Evolutionary conservation across 2,329 filamentous ascomycete genomes (phyloP), one percentile per base, ranked within the genome.

Genomic region (Aspergillus sp.): DNA sequence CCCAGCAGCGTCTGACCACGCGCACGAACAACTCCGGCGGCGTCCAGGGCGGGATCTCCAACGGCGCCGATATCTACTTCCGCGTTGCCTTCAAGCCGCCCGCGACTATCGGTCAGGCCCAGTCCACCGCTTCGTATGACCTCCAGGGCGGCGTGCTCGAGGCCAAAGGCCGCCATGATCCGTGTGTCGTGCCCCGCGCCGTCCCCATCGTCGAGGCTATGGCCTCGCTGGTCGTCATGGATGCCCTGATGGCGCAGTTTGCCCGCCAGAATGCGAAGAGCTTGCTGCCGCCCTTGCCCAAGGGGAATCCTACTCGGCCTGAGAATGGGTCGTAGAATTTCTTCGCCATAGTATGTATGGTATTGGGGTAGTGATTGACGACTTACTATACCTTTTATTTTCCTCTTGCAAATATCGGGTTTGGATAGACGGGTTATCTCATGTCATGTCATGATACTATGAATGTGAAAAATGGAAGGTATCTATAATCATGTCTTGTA

Each of bases 1-100:
- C 49, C 50, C 56, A 29, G 48, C 80, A 85, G 12, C 78, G 75
- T 52, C 78, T 96, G 45, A 84, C 82, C 6, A 96, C 91, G 47
- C 86, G 85, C 73, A 96, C 91, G 28, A 97, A 97, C 75, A 89
- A 95, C 75, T 91, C 85, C 2, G 91, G 91, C 8, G 93, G 91
- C 53, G 88, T 97, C 57, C 91, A 97, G 73, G 93, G 91, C 39
- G 91, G 91, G 44, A 97, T 97, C 69, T 85, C 86, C 43, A 97
- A 97, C 68, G 93, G 91, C 48, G 87, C 88, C 34, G 85, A 83
- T 49, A 88, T 97, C 72, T 97, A 93, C 77, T 97, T 97, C 80
- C 82, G 86, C 43, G 84, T 95, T 4, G 90, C 81, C 10, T 97
- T 97, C 81, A 97, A 97, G 77, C 87, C 91, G 7, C 83, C 91